phyloP scores from a whole-genome alignment of 2,329 filamentous ascomycete genomes.

The Esteya vermicola region DNA sequence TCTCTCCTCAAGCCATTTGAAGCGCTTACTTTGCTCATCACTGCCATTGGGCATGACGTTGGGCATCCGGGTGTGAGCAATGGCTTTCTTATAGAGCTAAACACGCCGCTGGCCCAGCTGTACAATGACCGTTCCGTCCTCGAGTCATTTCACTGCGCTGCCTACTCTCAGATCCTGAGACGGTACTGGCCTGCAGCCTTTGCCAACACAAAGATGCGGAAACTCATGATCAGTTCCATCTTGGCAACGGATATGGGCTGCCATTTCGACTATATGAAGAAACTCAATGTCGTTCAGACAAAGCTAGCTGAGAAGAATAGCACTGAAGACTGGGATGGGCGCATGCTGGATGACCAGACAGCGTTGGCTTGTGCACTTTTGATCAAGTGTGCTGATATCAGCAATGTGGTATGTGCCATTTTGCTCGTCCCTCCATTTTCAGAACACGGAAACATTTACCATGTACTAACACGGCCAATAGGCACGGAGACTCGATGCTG shows the following conservation, averaged over 20 bases:
- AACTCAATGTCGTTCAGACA: conserved; percentile 65
- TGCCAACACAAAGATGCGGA: conserved; percentile 64
- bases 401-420: conserved; percentile 81
- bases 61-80: conserved; percentile 98
- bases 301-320: conserved; percentile 55
- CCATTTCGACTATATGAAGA: conserved; percentile 94
- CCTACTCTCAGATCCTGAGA: conserved; percentile 88
- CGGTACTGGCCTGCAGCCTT: conserved; percentile 83
- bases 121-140: conserved; percentile 96
- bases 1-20: conserved; percentile 73
- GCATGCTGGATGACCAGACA: conserved; percentile 61
- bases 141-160: conserved; percentile 94
- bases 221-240: conserved; percentile 94
- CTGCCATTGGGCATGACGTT: conserved; percentile 95
- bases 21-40: conserved; percentile 75
- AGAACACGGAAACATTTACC: background rate
- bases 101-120: conserved; percentile 82
- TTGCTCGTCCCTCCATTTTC: no score
- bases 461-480: conserved; percentile 20
- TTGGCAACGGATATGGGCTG: conserved; percentile 94
- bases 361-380: conserved; percentile 76
- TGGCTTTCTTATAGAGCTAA: conserved; percentile 81
- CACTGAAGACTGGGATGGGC: conserved; percentile 62
- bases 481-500: conserved; percentile 72
- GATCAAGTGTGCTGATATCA: conserved; percentile 98